Percentiles rank a stretch among this genome's conserved stretches.
Evolutionary conservation across 169 alveolate genomes (phyloP).

Genomic region (Babesia caballi): DNA sequence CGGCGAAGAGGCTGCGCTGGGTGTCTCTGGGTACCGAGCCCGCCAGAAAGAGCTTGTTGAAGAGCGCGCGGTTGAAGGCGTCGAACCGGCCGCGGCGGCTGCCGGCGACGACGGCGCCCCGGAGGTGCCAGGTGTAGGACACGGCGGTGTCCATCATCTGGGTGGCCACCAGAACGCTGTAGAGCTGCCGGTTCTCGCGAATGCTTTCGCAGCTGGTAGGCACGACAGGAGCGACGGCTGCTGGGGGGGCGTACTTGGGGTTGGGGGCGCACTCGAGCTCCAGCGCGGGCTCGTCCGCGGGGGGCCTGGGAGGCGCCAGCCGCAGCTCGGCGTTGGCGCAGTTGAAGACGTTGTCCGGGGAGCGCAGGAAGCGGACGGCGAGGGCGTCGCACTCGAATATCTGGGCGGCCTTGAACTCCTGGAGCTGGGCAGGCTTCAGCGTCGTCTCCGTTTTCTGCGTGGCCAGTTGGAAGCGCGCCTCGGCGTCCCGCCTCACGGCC

Average conservation of each 20-base stretch:
- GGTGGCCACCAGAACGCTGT: conserved; percentile 30
- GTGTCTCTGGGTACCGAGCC: conserved; percentile 8
- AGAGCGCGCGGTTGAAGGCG: conserved; percentile 8
- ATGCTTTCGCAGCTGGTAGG: conserved; percentile 23
- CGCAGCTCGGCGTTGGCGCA: conserved; percentile 3
- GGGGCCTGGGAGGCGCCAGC: background rate
- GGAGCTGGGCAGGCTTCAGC: background rate
- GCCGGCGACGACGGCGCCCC: conserved; percentile 8
- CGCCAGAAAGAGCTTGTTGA: conserved; percentile 20
- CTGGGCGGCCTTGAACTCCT: conserved; percentile 35
- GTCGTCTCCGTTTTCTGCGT: background rate
- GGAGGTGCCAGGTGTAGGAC: conserved; percentile 33
- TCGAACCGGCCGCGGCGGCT: conserved; percentile 6
- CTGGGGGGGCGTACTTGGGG: background rate
- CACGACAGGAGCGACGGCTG: background rate
- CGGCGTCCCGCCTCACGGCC: background rate
- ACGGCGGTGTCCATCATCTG: conserved; percentile 63
- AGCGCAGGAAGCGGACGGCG: background rate
- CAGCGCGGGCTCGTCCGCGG: conserved; percentile 1
- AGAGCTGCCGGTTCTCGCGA: conserved; percentile 24
- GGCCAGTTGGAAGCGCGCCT: conserved; percentile 20
- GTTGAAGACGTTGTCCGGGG: background rate
- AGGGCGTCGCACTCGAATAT: conserved; percentile 10
- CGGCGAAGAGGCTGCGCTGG: conserved; percentile 8
- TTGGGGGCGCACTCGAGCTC: background rate